These are phyloP conservation scores for Cordia subcordata DNA, from an alignment of 257 asterid genomes.

Conservation along the genomic window DNA sequence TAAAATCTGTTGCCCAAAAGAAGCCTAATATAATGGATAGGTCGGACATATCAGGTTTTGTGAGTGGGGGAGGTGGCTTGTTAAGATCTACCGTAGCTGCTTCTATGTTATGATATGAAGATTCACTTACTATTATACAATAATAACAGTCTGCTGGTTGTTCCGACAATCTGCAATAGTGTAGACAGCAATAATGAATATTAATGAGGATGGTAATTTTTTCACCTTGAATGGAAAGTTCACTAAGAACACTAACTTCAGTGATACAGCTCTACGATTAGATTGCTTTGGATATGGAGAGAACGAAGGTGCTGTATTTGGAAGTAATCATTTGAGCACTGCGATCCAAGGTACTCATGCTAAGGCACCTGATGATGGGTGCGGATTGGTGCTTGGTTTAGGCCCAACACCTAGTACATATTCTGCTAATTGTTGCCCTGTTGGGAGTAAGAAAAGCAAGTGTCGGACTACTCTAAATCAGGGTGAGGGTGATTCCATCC, in stretches of 20 bases:
- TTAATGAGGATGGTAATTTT: slow-evolving; percentile 30
- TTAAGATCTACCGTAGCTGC: slow-evolving; percentile 29
- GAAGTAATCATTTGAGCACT: slow-evolving; percentile 24
- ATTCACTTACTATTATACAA: slow-evolving; percentile 12
- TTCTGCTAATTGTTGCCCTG: slow-evolving; percentile 35
- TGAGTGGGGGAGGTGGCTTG: slow-evolving; percentile 71
- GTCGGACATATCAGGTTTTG: slow-evolving; percentile 77
- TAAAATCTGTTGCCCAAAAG: no score
- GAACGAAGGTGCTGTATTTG: slow-evolving; percentile 28
- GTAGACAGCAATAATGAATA: slow-evolving; percentile 19
- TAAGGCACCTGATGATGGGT: slow-evolving; percentile 62
- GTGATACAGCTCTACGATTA: slow-evolving; percentile 68
- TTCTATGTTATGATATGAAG: slow-evolving; percentile 34
- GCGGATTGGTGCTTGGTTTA: slow-evolving; percentile 84
- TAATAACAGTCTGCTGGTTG: neutral
- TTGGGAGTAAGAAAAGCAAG: slow-evolving; percentile 35
- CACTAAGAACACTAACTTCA: slow-evolving; percentile 22
- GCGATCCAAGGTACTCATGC: slow-evolving; percentile 23
- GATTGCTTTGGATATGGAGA: slow-evolving; percentile 71
- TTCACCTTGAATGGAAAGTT: slow-evolving; percentile 39
- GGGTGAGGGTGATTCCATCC: slow-evolving; percentile 43
- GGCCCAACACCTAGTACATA: slow-evolving; percentile 80
- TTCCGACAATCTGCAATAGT: neutral
- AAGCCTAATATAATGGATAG: slow-evolving; percentile 61
- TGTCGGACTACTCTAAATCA: slow-evolving; percentile 28